Conservation (phyloP, 495 filamentous ascomycete species). For the Daldinia decipiens region DNA sequence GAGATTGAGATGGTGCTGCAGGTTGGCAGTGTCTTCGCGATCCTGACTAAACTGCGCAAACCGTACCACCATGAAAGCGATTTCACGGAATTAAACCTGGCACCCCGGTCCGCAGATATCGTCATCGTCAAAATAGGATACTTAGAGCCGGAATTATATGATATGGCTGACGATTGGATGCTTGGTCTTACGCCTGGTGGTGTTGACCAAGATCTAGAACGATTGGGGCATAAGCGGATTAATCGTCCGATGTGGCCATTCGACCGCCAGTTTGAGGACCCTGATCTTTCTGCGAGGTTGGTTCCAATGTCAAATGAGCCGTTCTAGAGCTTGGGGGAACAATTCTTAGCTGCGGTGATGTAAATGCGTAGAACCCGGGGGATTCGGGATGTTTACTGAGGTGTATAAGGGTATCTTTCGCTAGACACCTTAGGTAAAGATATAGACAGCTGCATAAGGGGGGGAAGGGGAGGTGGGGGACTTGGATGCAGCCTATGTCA, state of each 20-base stretch:
- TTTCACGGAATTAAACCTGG: conserved; percentile 61
- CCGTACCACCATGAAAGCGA: conserved; percentile 67
- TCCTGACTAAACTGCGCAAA: conserved; percentile 66
- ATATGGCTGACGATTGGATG: conserved; percentile 67
- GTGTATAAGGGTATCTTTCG: no score
- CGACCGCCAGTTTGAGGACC: conserved; percentile 54
- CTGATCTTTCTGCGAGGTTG: conserved; percentile 55
- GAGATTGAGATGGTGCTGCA: conserved; percentile 62
- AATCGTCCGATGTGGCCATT: conserved; percentile 67
- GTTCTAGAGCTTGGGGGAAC: conserved; percentile 12
- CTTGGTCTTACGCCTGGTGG: conserved; percentile 65
- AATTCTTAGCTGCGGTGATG: background rate
- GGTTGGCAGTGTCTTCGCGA: conserved; percentile 64
- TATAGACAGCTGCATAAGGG: no score
- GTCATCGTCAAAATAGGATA: conserved; percentile 71
- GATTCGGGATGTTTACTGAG: background rate
- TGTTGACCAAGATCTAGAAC: conserved; percentile 63
- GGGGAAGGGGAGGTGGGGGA: no score
- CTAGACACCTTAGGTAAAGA: background rate
- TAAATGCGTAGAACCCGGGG: background rate
- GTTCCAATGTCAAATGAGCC: conserved; percentile 57
- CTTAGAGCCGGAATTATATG: conserved; percentile 66
- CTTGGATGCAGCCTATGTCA: background rate
- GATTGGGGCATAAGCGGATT: conserved; percentile 62
- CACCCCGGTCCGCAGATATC: conserved; percentile 60